Base-by-base conservation (phyloP, 2,329 filamentous ascomycete species). In the Botrytis tulipae region DNA sequence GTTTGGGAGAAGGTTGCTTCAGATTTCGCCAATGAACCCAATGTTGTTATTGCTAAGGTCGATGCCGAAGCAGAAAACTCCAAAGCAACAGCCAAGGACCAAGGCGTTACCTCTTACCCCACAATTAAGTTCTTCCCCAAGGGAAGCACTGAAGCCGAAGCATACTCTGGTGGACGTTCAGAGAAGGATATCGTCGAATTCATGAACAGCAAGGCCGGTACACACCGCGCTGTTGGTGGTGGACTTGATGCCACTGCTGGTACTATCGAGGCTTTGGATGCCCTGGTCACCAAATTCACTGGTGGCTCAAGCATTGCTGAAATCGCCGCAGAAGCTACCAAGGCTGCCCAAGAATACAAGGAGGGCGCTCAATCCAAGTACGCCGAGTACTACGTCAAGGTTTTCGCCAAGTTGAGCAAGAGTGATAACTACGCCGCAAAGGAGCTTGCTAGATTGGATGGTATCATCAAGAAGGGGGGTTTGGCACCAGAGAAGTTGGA, bases 61-160 rank as follows among this genome's bases (percentile, higher is more conserved):
- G 95, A 99, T 82, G 95, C 94, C 81, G 95, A 99, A 84, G 90
- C 92, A 44, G 90, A 93, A 79, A 93, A 93, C 83, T 90, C 92
- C 83, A 98, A 97, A 85, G 88, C 88, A 62, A 90, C 91, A 68
- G 91, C 94, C 70, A 84, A 89, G 81, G 90, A 91, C 70, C 91
- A 96, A 81, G 93, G 91, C 75, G 89, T 99, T 78, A 88, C 88
- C 72, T 93, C 92, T 51, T 99, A 97, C 87, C 96, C 96, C 68
- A 99, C 96, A 76, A 97, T 99, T 87, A 97, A 97, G 86, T 99
- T 92, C 89, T 99, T 98, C 89, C 89, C 94, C 78, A 92, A 92
- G 82, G 95, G 94, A 78, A 93, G 90, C 81, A 92, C 88, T 76
- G 90, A 92, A 80, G 83, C 90, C 63, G 87, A 91, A 79, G 81